Base-by-base conservation (phyloP, 257 asterid genomes). In the Avicennia marina region DNA sequence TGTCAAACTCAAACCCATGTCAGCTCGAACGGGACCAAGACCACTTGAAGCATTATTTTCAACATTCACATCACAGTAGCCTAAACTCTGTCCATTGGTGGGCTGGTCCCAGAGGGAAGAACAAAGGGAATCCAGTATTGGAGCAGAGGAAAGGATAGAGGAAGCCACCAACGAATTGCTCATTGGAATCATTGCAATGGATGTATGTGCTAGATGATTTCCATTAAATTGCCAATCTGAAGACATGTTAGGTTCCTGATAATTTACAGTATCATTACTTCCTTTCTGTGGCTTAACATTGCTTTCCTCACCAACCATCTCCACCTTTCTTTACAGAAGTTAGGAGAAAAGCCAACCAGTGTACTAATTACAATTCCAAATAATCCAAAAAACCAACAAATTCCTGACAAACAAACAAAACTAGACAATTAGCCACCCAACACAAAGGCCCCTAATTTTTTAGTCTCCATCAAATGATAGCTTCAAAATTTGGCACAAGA, bases 201-300 rank as follows among this genome's bases (percentile, higher is more conserved):
- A 64, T 16, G 74, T 43, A 56, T 69, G 70, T 1, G 86, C 31
- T 29, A 75, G 55, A 72, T 67, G 73, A 34, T 56, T 63, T 11
- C 76, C 87, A 65, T 46, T 73, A 48, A 81, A 56, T 73, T 74
- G 87, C 97, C 95, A 86, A n/a, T 86, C 83, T 34, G 88, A 66
- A 51, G 79, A 51, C 56, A 75, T 39, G 62, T 77, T 71, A 29
- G 85, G 56, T 9, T 80, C 66, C 51, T 73, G 78, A 64, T 78
- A 78, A 55, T 56, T 65, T 57, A 71, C 58, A 17, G 76, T 63
- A 60, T 75, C 75, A 21, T 63, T 79, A 25, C 63, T 74, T 69
- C 66, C 69, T 56, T 72, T 82, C 32, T 68, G 85, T 65, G 71
- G 67, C 55, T 75, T 90, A 67, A 41, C 55, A 34, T 48, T 68